Percentiles rank a stretch among this genome's conserved stretches.
These are phyloP conservation scores for Acrocalymma vagum DNA, from an alignment of 2,329 filamentous ascomycete species.

Conservation along the genomic window DNA sequence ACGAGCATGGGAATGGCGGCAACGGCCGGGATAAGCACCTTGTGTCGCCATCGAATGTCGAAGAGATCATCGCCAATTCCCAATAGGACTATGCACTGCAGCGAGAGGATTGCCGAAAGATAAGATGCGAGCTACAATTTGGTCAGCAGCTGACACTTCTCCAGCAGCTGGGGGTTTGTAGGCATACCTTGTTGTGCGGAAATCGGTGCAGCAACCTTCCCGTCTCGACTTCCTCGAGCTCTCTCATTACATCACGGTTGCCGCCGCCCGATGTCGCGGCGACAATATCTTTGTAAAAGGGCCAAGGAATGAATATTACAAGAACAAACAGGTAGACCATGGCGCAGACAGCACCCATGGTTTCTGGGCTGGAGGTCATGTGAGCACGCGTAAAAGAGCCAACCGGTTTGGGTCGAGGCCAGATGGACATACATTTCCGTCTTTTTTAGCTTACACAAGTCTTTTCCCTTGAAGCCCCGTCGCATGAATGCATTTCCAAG, in stretches of 20 bases:
- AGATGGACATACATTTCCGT: constrained; percentile 71
- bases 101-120: constrained; percentile 89
- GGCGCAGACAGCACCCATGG: constrained; percentile 93
- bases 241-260: constrained; percentile 84
- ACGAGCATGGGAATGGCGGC: constrained; percentile 92
- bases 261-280: constrained; percentile 92
- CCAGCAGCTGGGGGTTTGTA: constrained; percentile 6
- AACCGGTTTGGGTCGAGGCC: too few species aligned
- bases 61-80: constrained; percentile 96
- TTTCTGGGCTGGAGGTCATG: constrained; percentile 72
- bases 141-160: constrained; percentile 9
- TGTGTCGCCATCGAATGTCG: constrained; percentile 98
- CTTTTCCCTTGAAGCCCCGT: constrained; percentile 87
- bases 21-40: constrained; percentile 96
- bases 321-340: constrained; percentile 89
- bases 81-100: constrained; percentile 89
- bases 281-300: constrained; percentile 98
- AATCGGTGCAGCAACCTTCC: constrained; percentile 90
- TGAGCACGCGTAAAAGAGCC: constrained; percentile 2
- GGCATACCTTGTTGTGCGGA: constrained; percentile 91
- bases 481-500: constrained; percentile 88
- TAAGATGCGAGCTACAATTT: constrained; percentile 82
- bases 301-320: constrained; percentile 93
- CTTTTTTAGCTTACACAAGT: constrained; percentile 80
- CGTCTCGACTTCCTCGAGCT: constrained; percentile 76